Conservation (phyloP, 495 filamentous ascomycete species). For the Aspergillus coremiiformis region DNA sequence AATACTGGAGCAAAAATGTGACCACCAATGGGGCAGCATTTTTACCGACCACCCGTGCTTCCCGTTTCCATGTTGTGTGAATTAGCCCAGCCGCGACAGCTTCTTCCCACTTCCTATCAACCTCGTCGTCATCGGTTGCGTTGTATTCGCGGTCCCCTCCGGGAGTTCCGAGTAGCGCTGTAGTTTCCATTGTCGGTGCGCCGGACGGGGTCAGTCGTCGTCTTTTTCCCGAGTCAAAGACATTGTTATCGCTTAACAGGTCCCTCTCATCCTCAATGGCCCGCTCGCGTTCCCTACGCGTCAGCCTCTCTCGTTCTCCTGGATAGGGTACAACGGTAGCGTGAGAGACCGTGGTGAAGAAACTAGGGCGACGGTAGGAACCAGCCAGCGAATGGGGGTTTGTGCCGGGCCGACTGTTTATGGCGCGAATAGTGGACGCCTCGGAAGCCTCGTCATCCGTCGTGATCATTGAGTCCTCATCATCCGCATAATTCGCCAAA, state of each 20-base stretch:
- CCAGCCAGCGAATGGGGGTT: slow-evolving; percentile 53
- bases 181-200: slow-evolving; percentile 35
- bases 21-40: slow-evolving; percentile 61
- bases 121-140: slow-evolving; percentile 31
- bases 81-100: slow-evolving; percentile 66
- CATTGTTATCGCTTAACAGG: slow-evolving; percentile 67
- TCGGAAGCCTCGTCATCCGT: slow-evolving; percentile 42
- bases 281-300: slow-evolving; percentile 53
- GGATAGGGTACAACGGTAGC: slow-evolving; percentile 37
- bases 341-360: slow-evolving; percentile 53
- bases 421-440: slow-evolving; percentile 40
- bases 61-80: slow-evolving; percentile 76
- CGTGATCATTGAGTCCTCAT: slow-evolving; percentile 30
- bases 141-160: slow-evolving; percentile 15
- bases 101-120: slow-evolving; percentile 66
- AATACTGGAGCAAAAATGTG: slow-evolving; percentile 70
- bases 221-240: slow-evolving; percentile 37
- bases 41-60: slow-evolving; percentile 58
- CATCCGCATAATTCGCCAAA: slow-evolving; percentile 50
- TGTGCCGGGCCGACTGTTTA: slow-evolving; percentile 28
- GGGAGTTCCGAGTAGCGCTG: slow-evolving; percentile 37
- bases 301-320: slow-evolving; percentile 45
- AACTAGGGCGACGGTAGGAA: slow-evolving; percentile 61
- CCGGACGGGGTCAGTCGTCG: not conserved
- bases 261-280: slow-evolving; percentile 67